Base-by-base conservation (phyloP, 1,139 yeast genomes). In the Lodderomyces margitis region DNA sequence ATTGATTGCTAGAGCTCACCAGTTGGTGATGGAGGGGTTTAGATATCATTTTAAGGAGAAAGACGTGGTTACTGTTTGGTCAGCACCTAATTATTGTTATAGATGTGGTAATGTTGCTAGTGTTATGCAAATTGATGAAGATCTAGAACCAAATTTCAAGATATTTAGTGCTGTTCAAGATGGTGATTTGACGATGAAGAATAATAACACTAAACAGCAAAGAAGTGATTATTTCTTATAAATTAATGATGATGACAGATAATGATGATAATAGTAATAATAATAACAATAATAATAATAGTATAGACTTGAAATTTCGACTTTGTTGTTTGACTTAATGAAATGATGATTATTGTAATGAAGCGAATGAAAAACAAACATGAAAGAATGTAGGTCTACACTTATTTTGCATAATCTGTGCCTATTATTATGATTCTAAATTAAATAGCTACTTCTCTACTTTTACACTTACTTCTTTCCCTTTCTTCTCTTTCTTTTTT, bases 21-120 rank as follows among this genome's bases (percentile, higher is more conserved):
- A 92, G 64, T 78, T 92, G 59, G 98, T 92, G 11, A 94, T 92
- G 97, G 98, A 92, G 62, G 98, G 98, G 7, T 92, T 88, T 71
- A 80, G 92, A 55, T 92, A 89, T 61, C 97, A 91, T 70, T 92
- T 92, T 64, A 85, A 87, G 44, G 96, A 91, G 54, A 88, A 88
- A 55, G 96, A 88, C 54, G 96, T 91, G 41, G 98, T 92, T 21
- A 92, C 98, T 0, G 98, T 92, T 25, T 92, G 98, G 98, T 83
- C 94, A 21, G 98, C 98, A 9, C 98, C 98, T 34, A 92, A 92
- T 62, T 92, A 92, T 67, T 92, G 98, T 67, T 92, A 92, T 62
- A 75, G 98, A 56, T 92, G 98, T 66, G 98, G 98, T 42, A 92
- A 92, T 61, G 97, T 92, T 41, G 98, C 98, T 35, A 86, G 95